Percentiles rank a stretch among this genome's conserved stretches.
Evolutionary conservation across 306 rosid species (phyloP).

Genomic region (Adenanthera pavonina): DNA sequence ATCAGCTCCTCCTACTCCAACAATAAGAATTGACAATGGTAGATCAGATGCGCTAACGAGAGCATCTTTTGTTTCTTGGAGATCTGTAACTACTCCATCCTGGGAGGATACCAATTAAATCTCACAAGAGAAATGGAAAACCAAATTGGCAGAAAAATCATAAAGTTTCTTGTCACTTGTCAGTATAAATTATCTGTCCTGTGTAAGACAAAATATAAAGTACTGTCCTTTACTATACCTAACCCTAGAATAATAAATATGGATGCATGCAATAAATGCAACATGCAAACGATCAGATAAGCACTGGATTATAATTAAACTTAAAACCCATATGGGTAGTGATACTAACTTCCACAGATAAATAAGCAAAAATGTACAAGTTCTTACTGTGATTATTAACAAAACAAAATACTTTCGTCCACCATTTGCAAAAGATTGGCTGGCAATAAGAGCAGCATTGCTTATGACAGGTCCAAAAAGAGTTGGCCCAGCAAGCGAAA

Average conservation of each 20-base stretch:
- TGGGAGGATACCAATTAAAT: constrained; percentile 45
- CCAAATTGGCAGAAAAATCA: constrained; percentile 26
- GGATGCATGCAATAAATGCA: not conserved
- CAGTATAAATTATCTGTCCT: not conserved
- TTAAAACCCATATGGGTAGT: not conserved
- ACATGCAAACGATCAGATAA: constrained; percentile 17
- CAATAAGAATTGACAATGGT: constrained; percentile 92
- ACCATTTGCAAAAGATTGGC: constrained; percentile 84
- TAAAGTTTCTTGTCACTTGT: constrained; percentile 1
- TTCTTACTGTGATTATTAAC: constrained; percentile 92
- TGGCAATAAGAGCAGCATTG: constrained; percentile 89
- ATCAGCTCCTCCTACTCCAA: constrained; percentile 99
- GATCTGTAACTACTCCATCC: constrained; percentile 99
- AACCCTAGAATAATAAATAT: constrained; percentile 4
- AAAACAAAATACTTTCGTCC: constrained; percentile 87
- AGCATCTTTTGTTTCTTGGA: constrained; percentile 99
- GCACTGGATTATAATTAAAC: not conserved
- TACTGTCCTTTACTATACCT: not conserved
- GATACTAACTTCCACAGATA: constrained; percentile 1
- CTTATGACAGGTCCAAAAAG: constrained; percentile 97
- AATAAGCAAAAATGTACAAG: constrained; percentile 30
- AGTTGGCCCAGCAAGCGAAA: constrained; percentile 99
- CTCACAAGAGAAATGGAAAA: constrained; percentile 38
- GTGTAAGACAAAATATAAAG: not conserved
- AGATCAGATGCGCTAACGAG: constrained; percentile 94